A percentile compares a stretch with the other conserved stretches of the same genome.
phyloP scores from a whole-genome alignment of 2,329 filamentous ascomycete species.

The Phaeoacremonium minimum region DNA sequence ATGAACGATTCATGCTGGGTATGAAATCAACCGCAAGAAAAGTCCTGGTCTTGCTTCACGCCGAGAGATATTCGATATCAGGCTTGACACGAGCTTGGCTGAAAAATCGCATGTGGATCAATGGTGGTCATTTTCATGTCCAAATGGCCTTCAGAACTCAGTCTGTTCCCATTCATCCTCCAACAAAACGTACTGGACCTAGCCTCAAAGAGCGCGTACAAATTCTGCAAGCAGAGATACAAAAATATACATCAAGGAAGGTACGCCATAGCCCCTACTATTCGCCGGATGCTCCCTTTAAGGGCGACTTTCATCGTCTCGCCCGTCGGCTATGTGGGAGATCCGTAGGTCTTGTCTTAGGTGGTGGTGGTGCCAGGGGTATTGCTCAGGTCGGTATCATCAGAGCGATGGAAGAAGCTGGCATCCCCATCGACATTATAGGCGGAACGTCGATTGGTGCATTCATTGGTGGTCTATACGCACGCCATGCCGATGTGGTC shows the following conservation, averaged over 20 bases:
- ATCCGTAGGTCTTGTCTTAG: constrained; percentile 89
- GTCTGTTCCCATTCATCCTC: constrained; percentile 70
- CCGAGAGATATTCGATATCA: constrained; percentile 80
- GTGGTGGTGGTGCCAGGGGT: constrained; percentile 87
- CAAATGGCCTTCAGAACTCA: constrained; percentile 87
- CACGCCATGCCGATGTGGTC: constrained; percentile 91
- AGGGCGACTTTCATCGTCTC: constrained; percentile 93
- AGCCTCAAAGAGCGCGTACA: constrained; percentile 91
- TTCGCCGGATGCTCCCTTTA: constrained; percentile 86
- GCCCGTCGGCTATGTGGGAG: constrained; percentile 88
- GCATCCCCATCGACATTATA: constrained; percentile 91
- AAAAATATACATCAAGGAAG: constrained; percentile 94
- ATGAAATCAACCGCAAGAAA: constrained; percentile 97
- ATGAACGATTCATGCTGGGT: constrained; percentile 90
- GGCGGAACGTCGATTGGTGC: constrained; percentile 95
- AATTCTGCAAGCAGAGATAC: constrained; percentile 91
- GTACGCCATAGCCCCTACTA: constrained; percentile 87
- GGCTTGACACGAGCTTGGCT: constrained; percentile 88
- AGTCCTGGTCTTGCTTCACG: constrained; percentile 82
- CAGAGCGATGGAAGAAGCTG: constrained; percentile 88
- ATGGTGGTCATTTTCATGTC: constrained; percentile 94
- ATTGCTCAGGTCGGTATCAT: constrained; percentile 94
- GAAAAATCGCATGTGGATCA: constrained; percentile 93
- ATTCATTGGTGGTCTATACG: constrained; percentile 93
- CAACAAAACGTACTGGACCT: constrained; percentile 73